Conservation (phyloP, 371 early-diverging fungal genomes). For the Phascolomyces articulosus region DNA sequence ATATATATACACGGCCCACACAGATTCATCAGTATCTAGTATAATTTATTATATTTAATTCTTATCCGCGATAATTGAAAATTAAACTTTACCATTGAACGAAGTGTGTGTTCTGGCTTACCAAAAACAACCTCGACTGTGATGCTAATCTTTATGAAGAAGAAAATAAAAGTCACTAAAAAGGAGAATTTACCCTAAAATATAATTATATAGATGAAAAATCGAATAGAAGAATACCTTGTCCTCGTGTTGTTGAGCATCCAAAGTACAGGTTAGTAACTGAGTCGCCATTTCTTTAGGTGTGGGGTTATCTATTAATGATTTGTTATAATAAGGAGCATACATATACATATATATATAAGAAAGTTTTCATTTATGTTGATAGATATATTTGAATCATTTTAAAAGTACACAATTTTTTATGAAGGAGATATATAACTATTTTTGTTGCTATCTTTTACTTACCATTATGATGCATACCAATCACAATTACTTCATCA, state of each 20-base stretch:
- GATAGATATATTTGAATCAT: too few species aligned
- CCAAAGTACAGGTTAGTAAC: neutral
- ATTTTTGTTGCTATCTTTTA: neutral
- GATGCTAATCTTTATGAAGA: neutral
- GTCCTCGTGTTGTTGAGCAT: slow-evolving; percentile 6
- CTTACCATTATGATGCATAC: slow-evolving; percentile 6
- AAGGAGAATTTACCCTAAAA: slow-evolving; percentile 5
- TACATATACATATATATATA: neutral
- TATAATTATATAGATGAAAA: neutral
- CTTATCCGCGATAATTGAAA: neutral
- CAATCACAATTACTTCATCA: slow-evolving; percentile 13
- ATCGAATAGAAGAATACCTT: neutral
- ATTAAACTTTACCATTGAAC: slow-evolving; percentile 10
- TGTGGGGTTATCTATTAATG: slow-evolving; percentile 3
- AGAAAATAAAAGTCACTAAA: neutral
- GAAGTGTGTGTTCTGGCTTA: slow-evolving; percentile 6
- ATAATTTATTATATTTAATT: neutral
- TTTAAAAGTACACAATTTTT: too few species aligned
- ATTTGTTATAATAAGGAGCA: neutral
- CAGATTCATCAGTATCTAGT: slow-evolving; percentile 1
- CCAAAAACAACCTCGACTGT: slow-evolving; percentile 5
- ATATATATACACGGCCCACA: neutral
- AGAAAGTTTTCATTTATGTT: neutral
- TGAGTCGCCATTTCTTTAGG: neutral
- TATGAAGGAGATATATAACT: neutral